Conservation (phyloP, 164 flowering plant genomes). For the Vitis cinerea region DNA sequence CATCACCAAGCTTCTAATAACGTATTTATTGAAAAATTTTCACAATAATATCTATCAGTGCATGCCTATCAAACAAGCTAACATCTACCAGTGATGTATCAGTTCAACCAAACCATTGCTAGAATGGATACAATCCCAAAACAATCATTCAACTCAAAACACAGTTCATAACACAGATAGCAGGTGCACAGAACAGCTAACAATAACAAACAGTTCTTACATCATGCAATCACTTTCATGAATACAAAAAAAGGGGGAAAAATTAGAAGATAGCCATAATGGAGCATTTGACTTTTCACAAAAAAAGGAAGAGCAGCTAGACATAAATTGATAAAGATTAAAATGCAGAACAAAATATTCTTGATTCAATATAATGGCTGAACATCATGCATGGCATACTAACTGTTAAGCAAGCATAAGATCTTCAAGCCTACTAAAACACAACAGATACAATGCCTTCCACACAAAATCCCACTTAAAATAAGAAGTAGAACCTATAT, state of each 20-base stretch:
- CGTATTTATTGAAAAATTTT: too few relatives aligned
- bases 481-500: slow-evolving; percentile 11
- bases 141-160: not conserved
- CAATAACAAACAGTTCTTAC: not conserved
- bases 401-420: not conserved
- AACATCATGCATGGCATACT: too few relatives aligned
- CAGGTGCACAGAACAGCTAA: not conserved
- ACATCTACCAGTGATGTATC: not conserved
- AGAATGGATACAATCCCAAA: not conserved
- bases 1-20: too few relatives aligned
- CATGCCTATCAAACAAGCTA: too few relatives aligned
- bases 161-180: not conserved
- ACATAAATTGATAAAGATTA: too few relatives aligned
- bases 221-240: not conserved
- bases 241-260: not conserved
- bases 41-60: too few relatives aligned
- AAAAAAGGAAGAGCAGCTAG: too few relatives aligned
- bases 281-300: too few relatives aligned
- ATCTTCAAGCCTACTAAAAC: not conserved
- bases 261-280: too few relatives aligned
- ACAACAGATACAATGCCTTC: slow-evolving; percentile 1
- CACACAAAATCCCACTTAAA: not conserved
- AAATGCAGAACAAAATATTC: too few relatives aligned
- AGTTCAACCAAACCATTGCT: not conserved
- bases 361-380: too few relatives aligned